Evolutionary conservation across 768 basidiomycete genomes (phyloP).

Genomic region (Harrya chromipes): DNA sequence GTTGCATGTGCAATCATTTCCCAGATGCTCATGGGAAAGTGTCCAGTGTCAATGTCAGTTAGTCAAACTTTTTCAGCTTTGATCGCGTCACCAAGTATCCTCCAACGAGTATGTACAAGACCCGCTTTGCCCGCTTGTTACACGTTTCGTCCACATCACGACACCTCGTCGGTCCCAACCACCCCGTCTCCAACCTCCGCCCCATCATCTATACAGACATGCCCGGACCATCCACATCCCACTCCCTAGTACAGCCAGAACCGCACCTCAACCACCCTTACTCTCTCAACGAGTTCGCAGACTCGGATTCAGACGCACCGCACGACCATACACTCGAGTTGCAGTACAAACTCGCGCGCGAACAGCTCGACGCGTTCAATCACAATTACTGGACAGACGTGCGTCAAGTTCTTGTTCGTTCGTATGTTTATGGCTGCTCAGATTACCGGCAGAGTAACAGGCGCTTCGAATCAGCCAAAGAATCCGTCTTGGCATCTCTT

Average conservation of each 20-base stretch:
- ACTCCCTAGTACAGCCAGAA: conserved; percentile 28
- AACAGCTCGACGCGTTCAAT: conserved; percentile 72
- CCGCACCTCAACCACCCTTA: conserved; percentile 57
- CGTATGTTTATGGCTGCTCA: neutral
- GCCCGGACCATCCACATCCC: conserved; percentile 23
- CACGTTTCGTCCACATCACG: conserved; percentile 26
- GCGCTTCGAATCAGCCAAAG: conserved; percentile 73
- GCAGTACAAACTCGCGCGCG: conserved; percentile 66
- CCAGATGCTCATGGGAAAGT: too few relatives aligned
- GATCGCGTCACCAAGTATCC: too few relatives aligned
- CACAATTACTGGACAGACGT: conserved; percentile 83
- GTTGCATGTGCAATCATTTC: too few relatives aligned
- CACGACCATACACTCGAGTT: conserved; percentile 50
- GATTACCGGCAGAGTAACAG: conserved; percentile 59
- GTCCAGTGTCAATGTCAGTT: too few relatives aligned
- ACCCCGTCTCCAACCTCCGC: conserved; percentile 76
- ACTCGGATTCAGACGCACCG: conserved; percentile 12
- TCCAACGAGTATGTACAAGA: neutral
- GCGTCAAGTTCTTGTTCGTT: conserved; percentile 27
- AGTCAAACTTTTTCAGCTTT: too few relatives aligned
- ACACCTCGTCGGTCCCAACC: conserved; percentile 63
- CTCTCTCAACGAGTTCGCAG: conserved; percentile 68
- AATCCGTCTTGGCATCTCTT: conserved; percentile 52
- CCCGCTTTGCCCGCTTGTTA: conserved; percentile 12
- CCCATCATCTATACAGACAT: conserved; percentile 73